Conservation (phyloP, 805 yeast species). For the Trichomonascus vanleenenianus region DNA sequence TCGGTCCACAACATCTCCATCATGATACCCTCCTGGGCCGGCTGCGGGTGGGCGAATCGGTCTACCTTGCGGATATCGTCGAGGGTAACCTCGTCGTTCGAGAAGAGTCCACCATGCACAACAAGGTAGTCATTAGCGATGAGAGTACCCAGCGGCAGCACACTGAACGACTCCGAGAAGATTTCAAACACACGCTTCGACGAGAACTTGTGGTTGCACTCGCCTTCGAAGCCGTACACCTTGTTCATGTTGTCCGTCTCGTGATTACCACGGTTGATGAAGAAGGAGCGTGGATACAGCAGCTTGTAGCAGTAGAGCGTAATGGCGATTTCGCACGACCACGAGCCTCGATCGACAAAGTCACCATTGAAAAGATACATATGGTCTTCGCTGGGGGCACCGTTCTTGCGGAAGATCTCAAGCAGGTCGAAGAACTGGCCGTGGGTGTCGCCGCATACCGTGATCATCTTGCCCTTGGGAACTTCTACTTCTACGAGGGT, state of each 20-base stretch:
- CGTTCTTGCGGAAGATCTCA: constrained; percentile 68
- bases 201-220: constrained; percentile 77
- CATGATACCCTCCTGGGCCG: constrained; percentile 84
- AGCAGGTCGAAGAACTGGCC: constrained; percentile 92
- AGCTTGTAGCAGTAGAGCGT: constrained; percentile 70
- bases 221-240: constrained; percentile 94
- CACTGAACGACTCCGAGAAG: constrained; percentile 78
- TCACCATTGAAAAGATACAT: constrained; percentile 90
- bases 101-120: constrained; percentile 93
- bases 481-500: constrained; percentile 65
- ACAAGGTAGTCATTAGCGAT: constrained; percentile 74
- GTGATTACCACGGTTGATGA: constrained; percentile 89
- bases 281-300: constrained; percentile 60
- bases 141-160: constrained; percentile 78
- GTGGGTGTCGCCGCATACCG: constrained; percentile 96
- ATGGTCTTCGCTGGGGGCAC: constrained; percentile 59
- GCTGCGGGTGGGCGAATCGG: constrained; percentile 63
- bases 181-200: constrained; percentile 70
- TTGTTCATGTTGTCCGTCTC: constrained; percentile 96
- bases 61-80: constrained; percentile 67
- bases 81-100: constrained; percentile 61
- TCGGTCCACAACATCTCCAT: constrained; percentile 98
- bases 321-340: constrained; percentile 96
- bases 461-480: constrained; percentile 37
- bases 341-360: constrained; percentile 95